phyloP scores from a whole-genome alignment of 2,329 filamentous ascomycete species.

The Colletotrichum horii region DNA sequence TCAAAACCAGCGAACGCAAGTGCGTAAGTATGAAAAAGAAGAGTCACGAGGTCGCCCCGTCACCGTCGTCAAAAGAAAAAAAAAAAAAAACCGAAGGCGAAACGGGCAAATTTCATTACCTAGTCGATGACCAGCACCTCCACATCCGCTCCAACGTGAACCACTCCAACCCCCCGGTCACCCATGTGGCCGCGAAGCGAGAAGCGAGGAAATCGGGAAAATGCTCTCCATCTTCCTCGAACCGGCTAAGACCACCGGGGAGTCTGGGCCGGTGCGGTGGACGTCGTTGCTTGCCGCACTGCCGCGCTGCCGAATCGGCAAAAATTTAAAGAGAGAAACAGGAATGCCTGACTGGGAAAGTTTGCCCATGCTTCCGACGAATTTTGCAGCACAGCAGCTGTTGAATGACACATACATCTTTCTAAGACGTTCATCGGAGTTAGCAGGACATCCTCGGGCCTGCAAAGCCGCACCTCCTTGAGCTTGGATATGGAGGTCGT shows the following conservation, averaged over 20 bases:
- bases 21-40: neutral
- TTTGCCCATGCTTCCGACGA: neutral
- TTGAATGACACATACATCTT: neutral
- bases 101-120: neutral
- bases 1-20: neutral
- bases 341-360: neutral
- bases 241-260: neutral
- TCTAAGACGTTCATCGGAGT: conserved; percentile 1
- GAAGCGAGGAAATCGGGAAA: neutral
- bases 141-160: conserved; percentile 10
- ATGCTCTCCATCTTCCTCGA: neutral
- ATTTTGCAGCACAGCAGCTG: neutral
- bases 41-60: neutral
- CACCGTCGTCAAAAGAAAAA: neutral
- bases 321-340: neutral
- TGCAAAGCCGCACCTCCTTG: neutral
- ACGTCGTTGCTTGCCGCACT: neutral
- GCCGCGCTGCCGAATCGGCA: conserved; percentile 14
- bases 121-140: conserved; percentile 19
- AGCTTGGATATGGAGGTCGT: neutral
- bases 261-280: neutral
- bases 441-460: neutral
- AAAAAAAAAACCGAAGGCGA: neutral
- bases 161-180: neutral
- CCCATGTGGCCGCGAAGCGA: neutral